phyloP scores from a whole-genome alignment of 768 basidiomycete genomes.

The Grammothele lineata region DNA sequence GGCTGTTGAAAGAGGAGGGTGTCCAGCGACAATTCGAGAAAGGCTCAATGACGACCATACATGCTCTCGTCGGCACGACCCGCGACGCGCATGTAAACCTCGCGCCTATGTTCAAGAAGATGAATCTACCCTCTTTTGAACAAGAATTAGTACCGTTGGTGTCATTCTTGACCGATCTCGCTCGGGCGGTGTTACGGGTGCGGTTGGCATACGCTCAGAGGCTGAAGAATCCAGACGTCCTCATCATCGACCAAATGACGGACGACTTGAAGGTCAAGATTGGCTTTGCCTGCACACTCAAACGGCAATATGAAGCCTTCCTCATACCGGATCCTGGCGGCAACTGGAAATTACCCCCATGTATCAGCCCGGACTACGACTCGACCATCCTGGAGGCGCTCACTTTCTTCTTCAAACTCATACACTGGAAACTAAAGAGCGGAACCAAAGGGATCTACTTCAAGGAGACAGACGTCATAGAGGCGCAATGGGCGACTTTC shows the following conservation, averaged over 20 bases:
- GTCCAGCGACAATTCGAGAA: conserved; percentile 93
- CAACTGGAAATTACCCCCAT: conserved; percentile 85
- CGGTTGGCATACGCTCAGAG: conserved; percentile 87
- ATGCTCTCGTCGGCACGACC: conserved; percentile 79
- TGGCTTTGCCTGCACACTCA: conserved; percentile 90
- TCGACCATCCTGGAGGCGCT: conserved; percentile 82
- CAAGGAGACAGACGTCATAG: conserved; percentile 97
- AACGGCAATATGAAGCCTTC: conserved; percentile 91
- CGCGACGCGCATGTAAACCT: conserved; percentile 85
- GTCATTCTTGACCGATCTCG: conserved; percentile 93
- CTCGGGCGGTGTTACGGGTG: conserved; percentile 86
- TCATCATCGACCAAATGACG: conserved; percentile 92
- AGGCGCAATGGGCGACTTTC: conserved; percentile 94
- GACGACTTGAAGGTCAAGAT: conserved; percentile 91
- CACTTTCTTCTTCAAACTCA: conserved; percentile 85
- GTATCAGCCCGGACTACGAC: conserved; percentile 90
- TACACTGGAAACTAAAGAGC: conserved; percentile 95
- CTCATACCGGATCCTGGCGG: conserved; percentile 80
- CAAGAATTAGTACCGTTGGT: conserved; percentile 86
- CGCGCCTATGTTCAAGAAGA: conserved; percentile 68
- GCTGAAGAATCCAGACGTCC: conserved; percentile 80
- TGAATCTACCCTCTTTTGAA: conserved; percentile 91
- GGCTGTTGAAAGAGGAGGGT: conserved; percentile 93
- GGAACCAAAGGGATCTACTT: conserved; percentile 90
- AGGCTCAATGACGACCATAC: conserved; percentile 82